A percentile compares a stretch with the other conserved stretches of the same genome.
Evolutionary conservation across 345 rosid species (phyloP).

Genomic region (Litchi chinensis): DNA sequence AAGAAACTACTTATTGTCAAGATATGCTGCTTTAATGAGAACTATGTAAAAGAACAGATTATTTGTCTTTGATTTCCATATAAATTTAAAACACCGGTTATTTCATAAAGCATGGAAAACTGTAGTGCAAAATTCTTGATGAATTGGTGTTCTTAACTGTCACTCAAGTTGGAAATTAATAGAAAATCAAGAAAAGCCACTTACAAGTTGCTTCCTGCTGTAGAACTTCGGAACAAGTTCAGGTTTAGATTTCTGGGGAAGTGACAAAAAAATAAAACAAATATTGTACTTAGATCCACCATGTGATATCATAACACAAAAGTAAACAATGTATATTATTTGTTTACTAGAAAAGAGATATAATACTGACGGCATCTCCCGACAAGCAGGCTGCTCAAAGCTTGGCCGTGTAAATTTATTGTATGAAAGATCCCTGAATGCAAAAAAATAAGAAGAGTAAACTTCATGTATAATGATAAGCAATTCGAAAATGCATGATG

Average conservation of each 20-base stretch:
- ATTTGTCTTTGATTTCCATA: not conserved
- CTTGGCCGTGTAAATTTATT: conserved; percentile 62
- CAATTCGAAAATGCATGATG: not conserved
- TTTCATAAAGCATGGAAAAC: not conserved
- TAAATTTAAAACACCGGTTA: not conserved
- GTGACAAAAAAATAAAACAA: conserved; percentile 5
- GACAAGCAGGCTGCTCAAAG: conserved; percentile 55
- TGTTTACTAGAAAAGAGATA: conserved; percentile 13
- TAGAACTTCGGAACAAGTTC: conserved; percentile 47
- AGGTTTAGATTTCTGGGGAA: conserved; percentile 39
- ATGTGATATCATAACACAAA: not conserved
- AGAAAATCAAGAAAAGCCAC: conserved; percentile 20
- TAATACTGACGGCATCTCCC: conserved; percentile 45
- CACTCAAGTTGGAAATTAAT: not conserved
- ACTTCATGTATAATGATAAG: not conserved
- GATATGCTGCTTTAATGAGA: not conserved
- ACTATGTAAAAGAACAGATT: not conserved
- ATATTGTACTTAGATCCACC: conserved; percentile 10
- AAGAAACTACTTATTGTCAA: not conserved
- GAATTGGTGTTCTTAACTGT: not conserved
- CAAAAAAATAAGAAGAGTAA: not conserved
- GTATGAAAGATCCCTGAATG: conserved; percentile 74
- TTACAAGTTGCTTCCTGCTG: conserved; percentile 33
- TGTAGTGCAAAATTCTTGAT: not conserved
- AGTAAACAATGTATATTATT: conserved; percentile 5